These are phyloP conservation scores for Neocatenulostroma microsporum DNA, from an alignment of 2,329 filamentous ascomycete species.

Conservation along the genomic window DNA sequence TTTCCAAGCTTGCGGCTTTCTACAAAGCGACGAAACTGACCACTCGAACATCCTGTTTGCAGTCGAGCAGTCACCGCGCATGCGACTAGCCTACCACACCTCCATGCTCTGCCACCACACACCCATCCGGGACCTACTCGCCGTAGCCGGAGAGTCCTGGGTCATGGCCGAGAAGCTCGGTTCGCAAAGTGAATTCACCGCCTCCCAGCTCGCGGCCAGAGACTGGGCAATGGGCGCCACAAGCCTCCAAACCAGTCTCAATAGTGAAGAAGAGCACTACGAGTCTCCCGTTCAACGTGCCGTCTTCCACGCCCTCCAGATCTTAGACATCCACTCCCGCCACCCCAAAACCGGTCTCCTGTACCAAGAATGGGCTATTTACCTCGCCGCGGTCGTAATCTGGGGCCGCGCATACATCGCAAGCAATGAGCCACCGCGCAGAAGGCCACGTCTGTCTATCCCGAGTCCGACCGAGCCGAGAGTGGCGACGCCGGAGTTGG, in stretches of 20 bases:
- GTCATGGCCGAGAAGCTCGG: constrained; percentile 38
- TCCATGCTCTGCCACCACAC: constrained; percentile 32
- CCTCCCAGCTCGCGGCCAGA: constrained; percentile 26
- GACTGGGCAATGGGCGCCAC: constrained; percentile 27
- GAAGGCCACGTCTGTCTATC: constrained; percentile 9
- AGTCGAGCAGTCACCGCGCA: constrained; percentile 13
- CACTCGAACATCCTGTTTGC: constrained; percentile 10
- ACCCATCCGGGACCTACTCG: constrained; percentile 36
- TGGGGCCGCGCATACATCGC: constrained; percentile 20
- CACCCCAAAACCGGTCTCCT: constrained; percentile 15
- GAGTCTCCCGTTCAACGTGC: constrained; percentile 10
- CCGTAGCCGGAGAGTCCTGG: constrained; percentile 40
- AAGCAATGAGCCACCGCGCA: constrained; percentile 1
- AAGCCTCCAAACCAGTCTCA: background rate
- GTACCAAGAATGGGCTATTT: constrained; percentile 24
- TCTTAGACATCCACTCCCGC: constrained; percentile 17
- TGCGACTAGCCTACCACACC: constrained; percentile 25
- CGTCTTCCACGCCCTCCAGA: constrained; percentile 18
- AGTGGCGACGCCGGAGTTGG: constrained; percentile 9
- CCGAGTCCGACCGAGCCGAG: constrained; percentile 5
- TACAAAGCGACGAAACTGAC: constrained; percentile 6
- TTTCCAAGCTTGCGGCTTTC: background rate
- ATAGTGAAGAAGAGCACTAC: background rate
- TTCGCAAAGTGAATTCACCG: constrained; percentile 25
- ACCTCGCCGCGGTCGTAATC: constrained; percentile 23